Conservation (phyloP, 176 grass and related monocot genomes). For the Melocanna baccifera region DNA sequence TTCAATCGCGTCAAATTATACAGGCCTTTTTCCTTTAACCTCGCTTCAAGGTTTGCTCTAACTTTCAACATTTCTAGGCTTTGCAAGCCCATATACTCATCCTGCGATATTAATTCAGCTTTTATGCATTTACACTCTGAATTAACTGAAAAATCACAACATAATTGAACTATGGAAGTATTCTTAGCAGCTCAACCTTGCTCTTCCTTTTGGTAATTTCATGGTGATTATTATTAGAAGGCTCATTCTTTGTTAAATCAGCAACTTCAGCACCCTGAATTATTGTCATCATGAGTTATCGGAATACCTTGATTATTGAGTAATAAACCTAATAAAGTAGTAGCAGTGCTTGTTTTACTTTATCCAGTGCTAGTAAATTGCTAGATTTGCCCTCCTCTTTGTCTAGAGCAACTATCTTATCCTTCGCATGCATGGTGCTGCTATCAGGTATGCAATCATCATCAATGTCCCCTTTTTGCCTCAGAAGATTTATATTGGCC, state of each 20-base stretch:
- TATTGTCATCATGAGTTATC: conserved; percentile 11
- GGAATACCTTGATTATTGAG: neutral
- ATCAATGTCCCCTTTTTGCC: conserved; percentile 10
- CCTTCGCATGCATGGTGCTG: neutral
- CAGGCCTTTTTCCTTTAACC: conserved; percentile 82
- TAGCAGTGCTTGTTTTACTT: conserved; percentile 20
- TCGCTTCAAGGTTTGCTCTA: conserved; percentile 80
- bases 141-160: conserved; percentile 13
- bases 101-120: conserved; percentile 45
- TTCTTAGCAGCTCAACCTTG: conserved; percentile 43
- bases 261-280: conserved; percentile 40
- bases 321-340: neutral
- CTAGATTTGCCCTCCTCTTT: neutral
- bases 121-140: neutral
- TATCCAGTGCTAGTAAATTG: conserved; percentile 9
- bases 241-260: conserved; percentile 27
- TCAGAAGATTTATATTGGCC: conserved; percentile 20
- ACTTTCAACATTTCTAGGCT: conserved; percentile 91
- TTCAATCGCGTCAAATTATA: conserved; percentile 55
- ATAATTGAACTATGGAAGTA: neutral
- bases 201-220: conserved; percentile 35
- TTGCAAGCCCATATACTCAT: conserved; percentile 47
- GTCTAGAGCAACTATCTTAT: conserved; percentile 20
- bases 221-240: conserved; percentile 30
- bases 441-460: neutral